phyloP scores from a whole-genome alignment of 768 basidiomycete genomes.

The Lactarius deliciosus region DNA sequence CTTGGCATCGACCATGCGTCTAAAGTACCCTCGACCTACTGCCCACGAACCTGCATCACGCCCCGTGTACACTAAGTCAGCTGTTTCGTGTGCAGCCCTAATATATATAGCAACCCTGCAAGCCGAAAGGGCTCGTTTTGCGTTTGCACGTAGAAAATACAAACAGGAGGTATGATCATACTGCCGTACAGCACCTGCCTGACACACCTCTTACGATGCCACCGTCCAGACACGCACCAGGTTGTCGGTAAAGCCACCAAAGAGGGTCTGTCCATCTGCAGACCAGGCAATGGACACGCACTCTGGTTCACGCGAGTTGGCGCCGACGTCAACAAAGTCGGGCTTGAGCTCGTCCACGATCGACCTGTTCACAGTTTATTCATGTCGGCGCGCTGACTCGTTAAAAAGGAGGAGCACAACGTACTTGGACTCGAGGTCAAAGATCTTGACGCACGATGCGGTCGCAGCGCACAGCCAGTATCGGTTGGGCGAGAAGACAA shows the following conservation, averaged over 20 bases:
- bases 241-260: constrained; percentile 96
- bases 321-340: constrained; percentile 76
- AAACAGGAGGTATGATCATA: constrained; percentile 27
- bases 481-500: constrained; percentile 99
- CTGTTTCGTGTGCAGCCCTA: not conserved
- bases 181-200: constrained; percentile 22
- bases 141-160: constrained; percentile 30
- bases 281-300: constrained; percentile 99
- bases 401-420: constrained; percentile 38
- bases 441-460: constrained; percentile 96
- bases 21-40: no score
- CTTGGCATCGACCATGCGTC: no score
- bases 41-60: not conserved
- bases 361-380: constrained; percentile 50
- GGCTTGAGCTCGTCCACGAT: constrained; percentile 99
- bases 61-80: not conserved
- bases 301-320: constrained; percentile 77
- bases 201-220: constrained; percentile 42
- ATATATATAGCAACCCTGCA: constrained; percentile 7
- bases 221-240: constrained; percentile 92
- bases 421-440: constrained; percentile 98
- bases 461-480: constrained; percentile 99
- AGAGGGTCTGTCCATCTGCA: constrained; percentile 95
- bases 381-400: constrained; percentile 11
- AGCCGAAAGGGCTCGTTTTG: constrained; percentile 28